These are phyloP conservation scores for Taiozyma sp. DNA, from an alignment of 1,139 yeast genomes.

Conservation along the genomic window DNA sequence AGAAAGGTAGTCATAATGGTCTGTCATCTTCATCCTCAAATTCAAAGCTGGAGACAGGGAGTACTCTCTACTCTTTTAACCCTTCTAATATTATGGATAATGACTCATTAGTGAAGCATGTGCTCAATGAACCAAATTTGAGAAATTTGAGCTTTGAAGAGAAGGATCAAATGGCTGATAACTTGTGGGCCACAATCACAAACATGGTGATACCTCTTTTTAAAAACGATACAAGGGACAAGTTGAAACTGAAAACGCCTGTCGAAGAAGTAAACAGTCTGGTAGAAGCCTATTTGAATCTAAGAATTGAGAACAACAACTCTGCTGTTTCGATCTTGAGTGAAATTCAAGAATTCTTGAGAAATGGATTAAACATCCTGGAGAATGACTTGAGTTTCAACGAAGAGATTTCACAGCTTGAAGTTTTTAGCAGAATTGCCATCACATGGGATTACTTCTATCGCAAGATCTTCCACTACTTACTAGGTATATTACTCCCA, in stretches of 20 bases:
- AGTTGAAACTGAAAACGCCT: slow-evolving; percentile 35
- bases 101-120: slow-evolving; percentile 23
- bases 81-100: slow-evolving; percentile 29
- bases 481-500: slow-evolving; percentile 56
- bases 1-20: slow-evolving; percentile 26
- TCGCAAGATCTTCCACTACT: slow-evolving; percentile 45
- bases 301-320: slow-evolving; percentile 36
- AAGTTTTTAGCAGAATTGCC: slow-evolving; percentile 30
- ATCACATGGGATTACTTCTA: slow-evolving; percentile 53
- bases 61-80: slow-evolving; percentile 42
- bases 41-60: slow-evolving; percentile 38
- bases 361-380: slow-evolving; percentile 37
- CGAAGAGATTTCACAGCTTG: slow-evolving; percentile 14
- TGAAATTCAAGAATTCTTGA: slow-evolving; percentile 42
- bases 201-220: slow-evolving; percentile 42
- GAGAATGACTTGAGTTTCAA: slow-evolving; percentile 32
- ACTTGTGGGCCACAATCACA: slow-evolving; percentile 43
- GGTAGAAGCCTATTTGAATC: slow-evolving; percentile 39
- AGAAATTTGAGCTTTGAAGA: slow-evolving; percentile 33
- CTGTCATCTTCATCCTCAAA: slow-evolving; percentile 44
- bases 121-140: slow-evolving; percentile 25
- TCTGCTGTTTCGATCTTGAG: slow-evolving; percentile 32
- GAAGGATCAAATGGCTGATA: slow-evolving; percentile 40
- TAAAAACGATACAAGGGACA: slow-evolving; percentile 32
- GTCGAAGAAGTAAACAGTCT: slow-evolving; percentile 52